These are phyloP conservation scores for Choiromyces venosus DNA, from an alignment of 495 filamentous ascomycete species.

Conservation along the genomic window DNA sequence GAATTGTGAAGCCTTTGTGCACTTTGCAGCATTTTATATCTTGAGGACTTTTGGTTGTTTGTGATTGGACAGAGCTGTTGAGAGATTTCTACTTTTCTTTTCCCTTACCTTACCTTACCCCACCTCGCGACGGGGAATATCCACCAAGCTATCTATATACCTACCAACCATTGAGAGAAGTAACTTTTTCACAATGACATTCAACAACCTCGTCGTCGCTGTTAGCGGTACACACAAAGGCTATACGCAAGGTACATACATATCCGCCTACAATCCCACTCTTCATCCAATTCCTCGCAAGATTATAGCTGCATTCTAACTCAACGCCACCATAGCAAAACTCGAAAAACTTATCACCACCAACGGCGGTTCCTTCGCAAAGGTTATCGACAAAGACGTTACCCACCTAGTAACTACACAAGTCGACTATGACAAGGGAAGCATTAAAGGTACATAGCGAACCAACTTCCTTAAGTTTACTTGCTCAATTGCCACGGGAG, in stretches of 20 bases:
- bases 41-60: neutral
- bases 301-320: constrained; percentile 1
- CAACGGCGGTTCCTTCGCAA: constrained; percentile 51
- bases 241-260: constrained; percentile 49
- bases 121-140: too few relatives aligned
- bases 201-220: constrained; percentile 47
- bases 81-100: neutral
- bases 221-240: constrained; percentile 58
- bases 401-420: constrained; percentile 59
- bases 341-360: constrained; percentile 48
- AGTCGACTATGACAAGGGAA: constrained; percentile 51
- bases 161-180: neutral
- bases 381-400: constrained; percentile 48
- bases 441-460: constrained; percentile 32
- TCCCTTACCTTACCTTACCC: neutral
- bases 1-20: too few relatives aligned
- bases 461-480: neutral
- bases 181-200: constrained; percentile 1
- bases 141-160: neutral
- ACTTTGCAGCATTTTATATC: too few relatives aligned
- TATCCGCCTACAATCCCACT: neutral
- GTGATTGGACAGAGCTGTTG: neutral
- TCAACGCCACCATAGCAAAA: constrained; percentile 9
- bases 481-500: neutral
- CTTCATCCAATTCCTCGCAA: too few relatives aligned